Evolutionary conservation across 805 yeast genomes (phyloP).

Genomic region (Sugiyamaella valdiviana): DNA sequence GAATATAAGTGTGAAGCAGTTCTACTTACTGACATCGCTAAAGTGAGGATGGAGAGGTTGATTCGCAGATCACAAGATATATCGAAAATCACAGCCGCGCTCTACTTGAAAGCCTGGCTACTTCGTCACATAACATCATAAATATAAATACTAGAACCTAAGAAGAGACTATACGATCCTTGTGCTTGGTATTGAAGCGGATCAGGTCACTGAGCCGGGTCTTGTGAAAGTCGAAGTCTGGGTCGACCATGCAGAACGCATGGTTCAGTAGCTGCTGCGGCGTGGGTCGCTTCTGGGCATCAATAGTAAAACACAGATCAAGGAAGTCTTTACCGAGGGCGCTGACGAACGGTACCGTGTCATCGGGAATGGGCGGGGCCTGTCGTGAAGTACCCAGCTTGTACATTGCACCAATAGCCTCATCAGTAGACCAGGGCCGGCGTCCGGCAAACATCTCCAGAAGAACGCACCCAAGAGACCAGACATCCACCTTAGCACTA

Average conservation of each 20-base stretch:
- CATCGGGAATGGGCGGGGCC: constrained; percentile 97
- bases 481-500: constrained; percentile 94
- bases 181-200: constrained; percentile 25
- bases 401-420: constrained; percentile 90
- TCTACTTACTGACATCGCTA: not conserved
- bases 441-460: constrained; percentile 97
- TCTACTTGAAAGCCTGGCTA: too few relatives aligned
- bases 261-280: constrained; percentile 59
- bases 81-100: not conserved
- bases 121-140: too few relatives aligned
- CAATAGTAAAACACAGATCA: constrained; percentile 60
- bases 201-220: constrained; percentile 55
- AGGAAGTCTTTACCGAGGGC: constrained; percentile 63
- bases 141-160: not conserved
- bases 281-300: constrained; percentile 85
- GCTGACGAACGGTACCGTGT: constrained; percentile 60
- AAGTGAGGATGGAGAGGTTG: not conserved
- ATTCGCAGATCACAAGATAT: too few relatives aligned
- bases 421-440: constrained; percentile 95
- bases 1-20: not conserved
- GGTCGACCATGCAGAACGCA: constrained; percentile 41
- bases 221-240: constrained; percentile 43
- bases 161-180: constrained; percentile 1
- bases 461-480: constrained; percentile 98
- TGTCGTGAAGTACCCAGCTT: constrained; percentile 75